Evolutionary conservation across 2,329 filamentous ascomycete species (phyloP).

Genomic region (Xylariomycetidae sp.): DNA sequence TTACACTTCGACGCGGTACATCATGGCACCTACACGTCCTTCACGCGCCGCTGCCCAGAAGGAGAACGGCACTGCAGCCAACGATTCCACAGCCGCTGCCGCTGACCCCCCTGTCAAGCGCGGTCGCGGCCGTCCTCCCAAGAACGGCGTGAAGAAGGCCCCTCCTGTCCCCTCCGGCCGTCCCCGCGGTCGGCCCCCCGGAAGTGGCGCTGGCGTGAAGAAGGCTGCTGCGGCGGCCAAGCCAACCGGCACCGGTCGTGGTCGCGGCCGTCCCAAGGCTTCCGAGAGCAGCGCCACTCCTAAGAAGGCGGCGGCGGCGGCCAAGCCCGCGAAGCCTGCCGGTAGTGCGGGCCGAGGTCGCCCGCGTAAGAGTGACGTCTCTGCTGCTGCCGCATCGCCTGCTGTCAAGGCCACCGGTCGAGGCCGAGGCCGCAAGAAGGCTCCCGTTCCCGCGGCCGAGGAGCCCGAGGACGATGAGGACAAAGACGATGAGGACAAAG

Average conservation of each 20-base stretch:
- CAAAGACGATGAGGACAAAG: conserved; percentile 12
- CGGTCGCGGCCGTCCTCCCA: conserved; percentile 33
- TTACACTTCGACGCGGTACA: conserved; percentile 2
- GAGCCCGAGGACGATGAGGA: conserved; percentile 24
- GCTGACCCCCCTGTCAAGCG: conserved; percentile 25
- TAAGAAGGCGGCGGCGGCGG: conserved; percentile 11
- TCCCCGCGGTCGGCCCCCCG: conserved; percentile 43
- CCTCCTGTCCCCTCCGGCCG: conserved; percentile 38
- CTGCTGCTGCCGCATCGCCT: no score
- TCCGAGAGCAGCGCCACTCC: conserved; percentile 13
- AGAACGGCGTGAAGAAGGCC: conserved; percentile 33
- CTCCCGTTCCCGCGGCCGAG: no score
- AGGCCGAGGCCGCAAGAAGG: no score
- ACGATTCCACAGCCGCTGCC: conserved; percentile 11
- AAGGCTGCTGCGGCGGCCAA: conserved; percentile 19
- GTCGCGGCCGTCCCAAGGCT: conserved; percentile 30
- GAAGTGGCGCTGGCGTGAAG: conserved; percentile 29
- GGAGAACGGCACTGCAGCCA: conserved; percentile 16
- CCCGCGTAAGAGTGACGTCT: conserved; percentile 22
- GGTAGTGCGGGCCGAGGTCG: no score
- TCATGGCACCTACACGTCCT: conserved; percentile 21
- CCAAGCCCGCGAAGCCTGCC: conserved; percentile 24
- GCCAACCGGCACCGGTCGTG: conserved; percentile 13
- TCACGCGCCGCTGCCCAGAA: conserved; percentile 15
- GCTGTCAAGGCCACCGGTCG: no score